A percentile compares a stretch with the other conserved stretches of the same genome.
Evolutionary conservation across 768 basidiomycete genomes (phyloP).

Genomic region (Lactarius sp.): DNA sequence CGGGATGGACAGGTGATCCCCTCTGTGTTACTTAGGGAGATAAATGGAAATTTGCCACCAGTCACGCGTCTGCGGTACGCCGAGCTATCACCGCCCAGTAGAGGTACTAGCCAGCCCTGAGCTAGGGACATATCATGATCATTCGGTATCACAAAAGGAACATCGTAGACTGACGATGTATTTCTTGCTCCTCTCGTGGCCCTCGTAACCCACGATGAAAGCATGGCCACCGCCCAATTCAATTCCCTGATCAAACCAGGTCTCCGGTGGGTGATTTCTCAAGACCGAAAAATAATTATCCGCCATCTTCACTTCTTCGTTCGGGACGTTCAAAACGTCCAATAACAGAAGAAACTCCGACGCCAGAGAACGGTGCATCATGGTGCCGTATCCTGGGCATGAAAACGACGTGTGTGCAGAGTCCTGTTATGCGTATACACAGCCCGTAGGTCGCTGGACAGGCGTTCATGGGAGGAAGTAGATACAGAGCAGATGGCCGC

Average conservation of each 20-base stretch:
- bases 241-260: constrained; percentile 62
- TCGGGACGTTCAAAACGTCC: constrained; percentile 38
- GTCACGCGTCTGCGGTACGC: constrained; percentile 10
- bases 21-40: constrained; percentile 4
- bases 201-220: constrained; percentile 57
- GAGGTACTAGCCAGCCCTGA: constrained; percentile 39
- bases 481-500: constrained; percentile 38
- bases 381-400: constrained; percentile 62
- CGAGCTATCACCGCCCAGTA: constrained; percentile 22
- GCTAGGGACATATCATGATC: constrained; percentile 30
- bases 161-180: constrained; percentile 48
- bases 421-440: constrained; percentile 33
- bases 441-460: constrained; percentile 48
- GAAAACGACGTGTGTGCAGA: constrained; percentile 54
- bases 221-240: constrained; percentile 54
- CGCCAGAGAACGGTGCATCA: constrained; percentile 43
- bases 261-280: constrained; percentile 49
- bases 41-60: constrained; percentile 23
- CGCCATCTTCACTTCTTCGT: constrained; percentile 56
- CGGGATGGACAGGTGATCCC: background rate
- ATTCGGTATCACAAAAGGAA: constrained; percentile 2
- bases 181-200: constrained; percentile 49
- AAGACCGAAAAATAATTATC: constrained; percentile 67
- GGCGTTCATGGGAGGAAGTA: constrained; percentile 57
- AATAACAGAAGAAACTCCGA: constrained; percentile 48